Conservation (phyloP, 1,139 yeast genomes). For the Zygoascus sp. region DNA sequence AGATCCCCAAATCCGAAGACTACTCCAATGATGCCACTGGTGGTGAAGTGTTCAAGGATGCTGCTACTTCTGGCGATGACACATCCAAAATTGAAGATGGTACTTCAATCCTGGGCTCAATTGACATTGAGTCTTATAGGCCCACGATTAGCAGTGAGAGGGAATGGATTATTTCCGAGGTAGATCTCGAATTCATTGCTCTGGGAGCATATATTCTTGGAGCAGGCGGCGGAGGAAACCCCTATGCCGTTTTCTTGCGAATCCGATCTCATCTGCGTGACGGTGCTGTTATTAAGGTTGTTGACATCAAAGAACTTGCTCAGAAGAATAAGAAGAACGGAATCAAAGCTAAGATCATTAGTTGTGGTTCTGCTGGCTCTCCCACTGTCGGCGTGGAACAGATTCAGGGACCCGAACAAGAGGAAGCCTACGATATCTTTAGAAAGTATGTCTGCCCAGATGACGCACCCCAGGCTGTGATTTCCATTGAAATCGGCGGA, state of each 20-base stretch:
- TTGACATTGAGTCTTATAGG: conserved; percentile 28
- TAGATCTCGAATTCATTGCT: conserved; percentile 41
- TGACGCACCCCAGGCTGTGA: conserved; percentile 32
- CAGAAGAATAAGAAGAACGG: conserved; percentile 20
- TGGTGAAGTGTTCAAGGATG: conserved; percentile 12
- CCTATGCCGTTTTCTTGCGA: conserved; percentile 41
- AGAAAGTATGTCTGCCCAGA: conserved; percentile 28
- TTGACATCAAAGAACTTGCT: conserved; percentile 34
- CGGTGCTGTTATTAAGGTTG: conserved; percentile 38
- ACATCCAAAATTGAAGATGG: conserved; percentile 11
- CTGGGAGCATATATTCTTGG: conserved; percentile 46
- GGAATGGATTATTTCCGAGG: conserved; percentile 41
- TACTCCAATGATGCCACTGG: conserved; percentile 1
- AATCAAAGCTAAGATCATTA: conserved; percentile 31
- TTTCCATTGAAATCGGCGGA: conserved; percentile 44
- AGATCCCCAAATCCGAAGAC: conserved; percentile 22
- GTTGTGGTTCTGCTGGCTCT: conserved; percentile 44
- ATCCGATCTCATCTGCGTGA: conserved; percentile 34
- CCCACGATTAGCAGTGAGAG: conserved; percentile 36
- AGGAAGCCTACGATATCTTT: conserved; percentile 35
- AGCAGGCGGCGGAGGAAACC: conserved; percentile 50
- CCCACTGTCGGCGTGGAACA: conserved; percentile 46
- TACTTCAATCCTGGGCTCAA: conserved; percentile 6
- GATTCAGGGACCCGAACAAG: conserved; percentile 38
- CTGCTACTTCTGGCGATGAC: conserved; percentile 17